Base-by-base conservation (phyloP, 148 eudicot species). In the Persicaria maculosa region DNA sequence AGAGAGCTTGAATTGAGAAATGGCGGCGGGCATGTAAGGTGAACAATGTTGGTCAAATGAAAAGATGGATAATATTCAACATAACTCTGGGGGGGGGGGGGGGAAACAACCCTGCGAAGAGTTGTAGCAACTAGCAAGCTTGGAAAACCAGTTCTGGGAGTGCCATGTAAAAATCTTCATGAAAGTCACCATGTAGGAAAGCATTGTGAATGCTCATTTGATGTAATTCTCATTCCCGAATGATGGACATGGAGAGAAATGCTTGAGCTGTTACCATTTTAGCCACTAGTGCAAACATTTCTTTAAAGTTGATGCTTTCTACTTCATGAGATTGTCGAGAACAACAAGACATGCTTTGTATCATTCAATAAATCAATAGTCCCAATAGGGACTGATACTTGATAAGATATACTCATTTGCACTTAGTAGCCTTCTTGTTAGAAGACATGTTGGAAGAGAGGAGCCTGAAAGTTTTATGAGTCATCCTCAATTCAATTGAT, bases 241-340 rank as follows among this genome's bases (percentile, higher is more conserved):
- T n/a, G n/a, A n/a, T n/a, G n/a, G n/a, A n/a, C n/a, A n/a, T n/a
- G n/a, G n/a, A n/a, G n/a, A n/a, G n/a, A n/a, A n/a, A n/a, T n/a
- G n/a, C n/a, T n/a, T n/a, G n/a, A n/a, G n/a, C n/a, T n/a, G n/a
- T 20, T 0, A 0, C 0, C 0, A 0, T 0, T 20, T 20, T 20
- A 0, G 0, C 0, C 22, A 0, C 0, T 20, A 0, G 0, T 0
- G 22, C 0, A 0, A 20, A 20, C 22, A 20, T 20, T 0, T 20
- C 22, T 20, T 20, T 20, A 20, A n/a, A n/a, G n/a, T n/a, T n/a
- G n/a, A n/a, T n/a, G n/a, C n/a, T n/a, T n/a, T n/a, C n/a, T n/a
- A n/a, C n/a, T n/a, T n/a, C n/a, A n/a, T n/a, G n/a, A n/a, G n/a
- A n/a, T n/a, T n/a, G n/a, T n/a, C n/a, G n/a, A n/a, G n/a, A n/a